Percentiles rank a stretch among this genome's conserved stretches.
phyloP scores from a whole-genome alignment of 306 rosid species.

The Lathyrus oleraceus region DNA sequence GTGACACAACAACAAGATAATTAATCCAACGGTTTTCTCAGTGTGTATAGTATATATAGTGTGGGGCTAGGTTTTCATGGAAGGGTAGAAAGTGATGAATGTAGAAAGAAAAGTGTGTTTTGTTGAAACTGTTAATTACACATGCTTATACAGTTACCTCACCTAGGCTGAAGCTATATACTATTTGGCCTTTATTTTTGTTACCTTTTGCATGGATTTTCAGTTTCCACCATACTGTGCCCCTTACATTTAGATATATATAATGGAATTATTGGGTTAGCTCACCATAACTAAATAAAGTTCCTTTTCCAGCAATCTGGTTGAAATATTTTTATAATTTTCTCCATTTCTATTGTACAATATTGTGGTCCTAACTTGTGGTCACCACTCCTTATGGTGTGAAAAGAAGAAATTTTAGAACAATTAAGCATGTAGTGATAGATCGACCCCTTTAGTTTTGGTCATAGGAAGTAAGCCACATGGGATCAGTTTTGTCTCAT shows the following conservation, averaged over 20 bases:
- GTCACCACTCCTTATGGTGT: constrained; percentile 37
- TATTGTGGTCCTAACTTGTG: constrained; percentile 52
- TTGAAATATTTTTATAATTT: constrained; percentile 24
- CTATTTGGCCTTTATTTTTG: neutral
- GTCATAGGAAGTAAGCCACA: too few species aligned
- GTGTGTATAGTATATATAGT: constrained; percentile 27
- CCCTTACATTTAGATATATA: constrained; percentile 28
- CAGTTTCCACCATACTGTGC: constrained; percentile 15
- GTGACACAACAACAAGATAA: constrained; percentile 48
- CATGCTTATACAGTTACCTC: constrained; percentile 37
- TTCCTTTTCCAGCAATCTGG: constrained; percentile 40
- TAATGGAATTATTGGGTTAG: constrained; percentile 51
- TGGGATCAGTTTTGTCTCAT: too few species aligned
- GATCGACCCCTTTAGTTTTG: too few species aligned
- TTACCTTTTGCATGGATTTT: neutral
- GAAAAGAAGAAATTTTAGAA: neutral
- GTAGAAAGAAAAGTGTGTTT: neutral
- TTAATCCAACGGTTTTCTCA: constrained; percentile 57
- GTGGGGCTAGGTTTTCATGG: constrained; percentile 41
- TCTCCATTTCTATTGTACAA: constrained; percentile 27
- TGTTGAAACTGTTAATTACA: constrained; percentile 35
- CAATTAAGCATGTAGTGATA: neutral
- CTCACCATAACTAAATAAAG: constrained; percentile 32
- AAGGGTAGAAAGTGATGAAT: constrained; percentile 21
- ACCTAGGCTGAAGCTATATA: neutral